phyloP scores from a whole-genome alignment of 1,284 basidiomycete species.

The Ustilago hordei region DNA sequence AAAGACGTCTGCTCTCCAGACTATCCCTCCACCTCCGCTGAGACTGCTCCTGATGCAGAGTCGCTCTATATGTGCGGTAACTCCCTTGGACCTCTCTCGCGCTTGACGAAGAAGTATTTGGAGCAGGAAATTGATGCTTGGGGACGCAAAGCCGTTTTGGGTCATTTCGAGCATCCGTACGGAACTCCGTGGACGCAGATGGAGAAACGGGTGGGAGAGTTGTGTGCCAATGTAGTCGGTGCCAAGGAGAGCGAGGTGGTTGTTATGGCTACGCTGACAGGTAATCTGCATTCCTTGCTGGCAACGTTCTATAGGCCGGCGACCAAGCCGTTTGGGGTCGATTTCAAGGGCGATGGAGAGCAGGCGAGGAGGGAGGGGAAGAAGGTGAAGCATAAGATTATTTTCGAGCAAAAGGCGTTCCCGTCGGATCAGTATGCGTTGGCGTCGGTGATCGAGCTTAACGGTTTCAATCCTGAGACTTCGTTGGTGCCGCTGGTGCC shows the following conservation, averaged over 20 bases:
- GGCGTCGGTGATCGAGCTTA: slow-evolving; percentile 83
- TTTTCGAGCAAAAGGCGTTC: slow-evolving; percentile 93
- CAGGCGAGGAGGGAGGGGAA: slow-evolving; percentile 33
- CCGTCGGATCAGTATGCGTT: slow-evolving; percentile 98
- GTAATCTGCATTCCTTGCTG: slow-evolving; percentile 94
- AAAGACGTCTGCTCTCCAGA: slow-evolving; percentile 45
- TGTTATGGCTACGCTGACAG: slow-evolving; percentile 92
- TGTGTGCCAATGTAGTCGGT: slow-evolving; percentile 87
- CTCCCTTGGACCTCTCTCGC: slow-evolving; percentile 87
- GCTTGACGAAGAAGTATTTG: slow-evolving; percentile 79
- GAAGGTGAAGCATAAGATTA: slow-evolving; percentile 80
- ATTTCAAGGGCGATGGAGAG: slow-evolving; percentile 33
- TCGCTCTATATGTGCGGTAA: slow-evolving; percentile 94
- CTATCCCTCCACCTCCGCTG: slow-evolving; percentile 25
- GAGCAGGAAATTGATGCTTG: slow-evolving; percentile 89
- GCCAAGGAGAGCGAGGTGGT: slow-evolving; percentile 89
- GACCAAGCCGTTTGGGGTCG: slow-evolving; percentile 45
- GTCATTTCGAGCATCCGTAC: slow-evolving; percentile 90
- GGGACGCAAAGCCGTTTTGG: slow-evolving; percentile 82
- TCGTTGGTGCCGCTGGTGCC: slow-evolving; percentile 85
- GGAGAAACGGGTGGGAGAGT: slow-evolving; percentile 78
- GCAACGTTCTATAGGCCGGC: slow-evolving; percentile 93
- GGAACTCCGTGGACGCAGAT: slow-evolving; percentile 85
- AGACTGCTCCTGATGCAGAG: slow-evolving; percentile 36
- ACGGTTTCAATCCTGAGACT: slow-evolving; percentile 80